Percentiles rank a stretch among this genome's conserved stretches.
Conservation (phyloP, 805 yeast species). For the Tetrapisispora fleetii region DNA sequence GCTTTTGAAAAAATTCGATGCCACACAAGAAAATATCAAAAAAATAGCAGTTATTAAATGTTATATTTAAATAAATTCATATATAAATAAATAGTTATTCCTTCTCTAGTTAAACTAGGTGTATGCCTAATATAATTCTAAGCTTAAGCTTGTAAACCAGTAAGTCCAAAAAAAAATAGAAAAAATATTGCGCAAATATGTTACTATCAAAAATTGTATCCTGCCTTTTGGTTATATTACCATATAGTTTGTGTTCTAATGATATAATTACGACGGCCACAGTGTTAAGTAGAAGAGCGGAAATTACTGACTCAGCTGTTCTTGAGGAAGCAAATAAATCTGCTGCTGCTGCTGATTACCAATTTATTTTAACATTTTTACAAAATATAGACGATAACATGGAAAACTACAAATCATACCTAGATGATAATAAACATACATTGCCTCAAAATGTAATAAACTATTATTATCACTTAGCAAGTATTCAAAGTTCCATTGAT, state of each 20-base stretch:
- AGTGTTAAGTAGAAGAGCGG: not conserved
- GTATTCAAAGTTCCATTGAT: conserved; percentile 18
- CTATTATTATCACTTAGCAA: conserved; percentile 27
- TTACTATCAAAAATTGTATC: not conserved
- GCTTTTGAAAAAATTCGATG: too few species aligned
- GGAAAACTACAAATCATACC: conserved; percentile 28
- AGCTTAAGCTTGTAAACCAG: not conserved
- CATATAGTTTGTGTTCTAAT: not conserved
- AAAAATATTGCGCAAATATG: not conserved
- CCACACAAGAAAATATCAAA: too few species aligned
- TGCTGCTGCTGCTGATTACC: conserved; percentile 28
- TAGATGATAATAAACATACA: conserved; percentile 24
- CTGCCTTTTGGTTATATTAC: not conserved
- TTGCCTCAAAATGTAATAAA: conserved; percentile 30
- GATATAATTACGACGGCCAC: not conserved
- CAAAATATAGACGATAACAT: conserved; percentile 25
- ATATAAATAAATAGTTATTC: too few species aligned
- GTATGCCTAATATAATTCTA: too few species aligned
- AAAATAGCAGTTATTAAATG: too few species aligned
- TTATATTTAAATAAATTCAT: too few species aligned
- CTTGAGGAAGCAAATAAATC: conserved; percentile 4
- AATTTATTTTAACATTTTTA: conserved; percentile 27
- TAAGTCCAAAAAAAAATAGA: not conserved
- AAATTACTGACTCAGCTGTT: not conserved
- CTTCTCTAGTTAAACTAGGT: too few species aligned